Evolutionary conservation across 192 early-diverging fungal species (phyloP), one percentile per base, ranked within the genome.

Genomic region (Geranomyces michiganensis): DNA sequence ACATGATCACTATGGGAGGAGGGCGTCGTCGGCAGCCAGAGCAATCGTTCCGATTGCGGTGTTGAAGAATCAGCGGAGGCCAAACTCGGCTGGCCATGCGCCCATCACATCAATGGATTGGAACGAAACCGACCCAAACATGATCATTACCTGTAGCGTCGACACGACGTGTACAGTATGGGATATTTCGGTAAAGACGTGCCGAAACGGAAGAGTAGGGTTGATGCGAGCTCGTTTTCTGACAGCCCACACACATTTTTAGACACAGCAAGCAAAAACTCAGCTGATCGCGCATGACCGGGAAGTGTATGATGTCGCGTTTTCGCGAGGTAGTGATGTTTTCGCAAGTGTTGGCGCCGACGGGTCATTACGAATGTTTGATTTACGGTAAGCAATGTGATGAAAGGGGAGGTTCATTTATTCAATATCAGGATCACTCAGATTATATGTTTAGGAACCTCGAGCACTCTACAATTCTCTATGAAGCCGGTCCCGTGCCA

Each of bases 141-240:
- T 96, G 43, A 82, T 94, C 60, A 93, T 99, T 5, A 96, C 97
- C 6, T 91, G 92, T 43, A 92, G 90, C 67, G 96, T 99, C 55
- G 97, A 99, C 77, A 99, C 97, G 0, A 99, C 97, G n/a, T 99
- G 97, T 75, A 98, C 96, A 0, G 90, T 98, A 6, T 99, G 97
- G 97, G 95, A 99, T 71, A 87, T 99, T 10, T 91, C 94, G 56
- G 86, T 87, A 65, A 41, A 48, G 5, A 19, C 65, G 4, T 4
- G 51, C 46, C 46, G 9, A 30, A 21, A 27, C 21, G 1, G 56
- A 14, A 55, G 29, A 21, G 27, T 13, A 13, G 1, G 27, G n/a
- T n/a, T n/a, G n/a, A 55, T 19, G 17, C 10, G 36, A 53, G n/a
- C 51, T 6, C 46, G 26, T n/a, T 2, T 22, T 31, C 63, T 44